Evolutionary conservation across 345 rosid genomes (phyloP).

Genomic region (Citrus unshiu): DNA sequence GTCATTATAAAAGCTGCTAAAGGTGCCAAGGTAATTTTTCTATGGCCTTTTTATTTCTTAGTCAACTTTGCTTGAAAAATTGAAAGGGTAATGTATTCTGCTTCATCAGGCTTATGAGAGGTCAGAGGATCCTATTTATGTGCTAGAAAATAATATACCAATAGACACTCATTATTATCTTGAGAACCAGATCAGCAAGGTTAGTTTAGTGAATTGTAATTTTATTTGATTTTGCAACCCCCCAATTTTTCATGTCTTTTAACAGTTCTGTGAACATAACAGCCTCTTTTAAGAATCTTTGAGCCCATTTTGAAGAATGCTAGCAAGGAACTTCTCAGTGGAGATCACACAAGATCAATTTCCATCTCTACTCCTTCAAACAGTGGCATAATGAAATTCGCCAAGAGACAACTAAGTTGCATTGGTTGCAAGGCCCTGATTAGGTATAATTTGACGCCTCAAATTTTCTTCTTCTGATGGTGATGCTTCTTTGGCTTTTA

Average conservation of each 20-base stretch:
- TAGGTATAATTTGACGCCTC: slow-evolving; percentile 34
- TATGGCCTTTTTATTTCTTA: background rate
- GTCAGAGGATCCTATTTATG: slow-evolving; percentile 97
- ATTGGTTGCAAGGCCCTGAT: slow-evolving; percentile 84
- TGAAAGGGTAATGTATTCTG: background rate
- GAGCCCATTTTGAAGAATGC: slow-evolving; percentile 98
- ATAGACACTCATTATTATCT: slow-evolving; percentile 92
- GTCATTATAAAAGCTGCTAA: slow-evolving; percentile 90
- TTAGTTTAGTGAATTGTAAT: slow-evolving; percentile 23
- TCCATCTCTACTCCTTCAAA: slow-evolving; percentile 86
- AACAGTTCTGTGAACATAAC: slow-evolving; percentile 25
- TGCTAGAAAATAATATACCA: slow-evolving; percentile 86
- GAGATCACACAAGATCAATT: slow-evolving; percentile 91
- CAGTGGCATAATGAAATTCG: slow-evolving; percentile 93
- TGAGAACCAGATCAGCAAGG: slow-evolving; percentile 96
- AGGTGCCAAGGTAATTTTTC: slow-evolving; percentile 83
- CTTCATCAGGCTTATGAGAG: slow-evolving; percentile 68
- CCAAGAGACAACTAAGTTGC: slow-evolving; percentile 82
- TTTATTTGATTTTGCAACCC: background rate
- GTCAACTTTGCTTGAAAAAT: background rate
- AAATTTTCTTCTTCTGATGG: background rate
- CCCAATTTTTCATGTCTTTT: background rate
- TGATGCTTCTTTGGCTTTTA: background rate
- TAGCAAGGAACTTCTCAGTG: slow-evolving; percentile 84
- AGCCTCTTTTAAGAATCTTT: slow-evolving; percentile 94